These are phyloP conservation scores for Sclerotinia nivalis DNA, from an alignment of 2,329 filamentous ascomycete species.

Conservation along the genomic window DNA sequence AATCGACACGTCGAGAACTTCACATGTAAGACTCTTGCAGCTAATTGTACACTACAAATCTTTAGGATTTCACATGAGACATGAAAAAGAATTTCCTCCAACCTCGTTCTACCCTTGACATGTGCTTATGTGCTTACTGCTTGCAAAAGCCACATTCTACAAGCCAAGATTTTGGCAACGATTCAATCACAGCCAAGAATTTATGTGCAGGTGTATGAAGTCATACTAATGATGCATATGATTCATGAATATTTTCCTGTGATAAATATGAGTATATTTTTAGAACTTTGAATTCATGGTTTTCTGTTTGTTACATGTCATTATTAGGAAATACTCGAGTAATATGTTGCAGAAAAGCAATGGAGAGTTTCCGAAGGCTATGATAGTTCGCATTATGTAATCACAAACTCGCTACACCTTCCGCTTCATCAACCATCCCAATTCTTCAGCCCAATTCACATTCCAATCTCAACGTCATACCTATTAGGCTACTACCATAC, in stretches of 20 bases:
- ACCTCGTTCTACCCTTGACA: neutral
- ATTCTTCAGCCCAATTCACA: neutral
- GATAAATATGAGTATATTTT: neutral
- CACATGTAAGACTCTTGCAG: neutral
- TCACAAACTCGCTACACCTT: slow-evolving; percentile 2
- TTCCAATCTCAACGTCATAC: slow-evolving; percentile 6
- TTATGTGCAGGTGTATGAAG: neutral
- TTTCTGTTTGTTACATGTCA: neutral
- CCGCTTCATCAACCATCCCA: neutral
- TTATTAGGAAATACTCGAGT: neutral
- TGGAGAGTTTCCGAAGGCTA: neutral
- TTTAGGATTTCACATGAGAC: neutral
- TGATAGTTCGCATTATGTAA: neutral
- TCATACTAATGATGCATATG: neutral
- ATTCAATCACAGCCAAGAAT: neutral
- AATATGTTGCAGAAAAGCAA: neutral
- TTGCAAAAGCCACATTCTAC: slow-evolving; percentile 1
- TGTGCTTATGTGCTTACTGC: neutral
- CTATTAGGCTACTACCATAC: neutral
- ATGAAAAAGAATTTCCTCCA: neutral
- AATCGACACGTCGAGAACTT: neutral
- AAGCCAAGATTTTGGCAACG: slow-evolving; percentile 2
- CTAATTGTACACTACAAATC: neutral
- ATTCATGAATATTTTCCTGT: neutral
- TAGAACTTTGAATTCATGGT: neutral